Evolutionary conservation across 140 eudicot species (phyloP).

Genomic region (Anethum foeniculum): DNA sequence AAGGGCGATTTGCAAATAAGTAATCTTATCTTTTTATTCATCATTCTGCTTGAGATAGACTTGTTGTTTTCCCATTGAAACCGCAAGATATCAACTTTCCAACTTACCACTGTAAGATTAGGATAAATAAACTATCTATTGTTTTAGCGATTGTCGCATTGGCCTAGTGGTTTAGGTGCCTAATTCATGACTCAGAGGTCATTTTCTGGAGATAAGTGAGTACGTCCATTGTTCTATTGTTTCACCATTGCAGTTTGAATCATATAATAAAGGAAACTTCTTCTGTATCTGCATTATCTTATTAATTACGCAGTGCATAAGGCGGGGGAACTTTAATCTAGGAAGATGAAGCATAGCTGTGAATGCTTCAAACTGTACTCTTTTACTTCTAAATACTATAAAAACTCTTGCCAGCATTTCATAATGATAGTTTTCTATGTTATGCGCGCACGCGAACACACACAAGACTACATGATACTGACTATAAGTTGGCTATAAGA

Average conservation of each 20-base stretch:
- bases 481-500: background rate
- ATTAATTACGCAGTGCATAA: background rate
- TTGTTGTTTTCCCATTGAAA: background rate
- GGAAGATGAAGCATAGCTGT: background rate
- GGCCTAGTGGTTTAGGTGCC: no score
- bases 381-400: background rate
- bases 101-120: no score
- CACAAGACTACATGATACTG: background rate
- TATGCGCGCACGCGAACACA: background rate
- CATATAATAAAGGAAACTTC: background rate
- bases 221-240: background rate
- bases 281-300: background rate
- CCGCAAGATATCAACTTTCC: background rate
- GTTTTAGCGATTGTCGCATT: no score
- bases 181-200: no score
- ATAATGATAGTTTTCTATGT: background rate
- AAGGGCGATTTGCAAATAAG: background rate
- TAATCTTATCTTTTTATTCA: background rate
- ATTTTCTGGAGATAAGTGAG: no score
- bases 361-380: background rate
- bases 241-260: background rate
- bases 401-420: constrained; percentile 1
- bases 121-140: no score
- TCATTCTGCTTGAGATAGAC: background rate
- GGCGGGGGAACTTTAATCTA: background rate